Evolutionary conservation across 345 rosid species (phyloP).

Genomic region (Trapa bicornis): DNA sequence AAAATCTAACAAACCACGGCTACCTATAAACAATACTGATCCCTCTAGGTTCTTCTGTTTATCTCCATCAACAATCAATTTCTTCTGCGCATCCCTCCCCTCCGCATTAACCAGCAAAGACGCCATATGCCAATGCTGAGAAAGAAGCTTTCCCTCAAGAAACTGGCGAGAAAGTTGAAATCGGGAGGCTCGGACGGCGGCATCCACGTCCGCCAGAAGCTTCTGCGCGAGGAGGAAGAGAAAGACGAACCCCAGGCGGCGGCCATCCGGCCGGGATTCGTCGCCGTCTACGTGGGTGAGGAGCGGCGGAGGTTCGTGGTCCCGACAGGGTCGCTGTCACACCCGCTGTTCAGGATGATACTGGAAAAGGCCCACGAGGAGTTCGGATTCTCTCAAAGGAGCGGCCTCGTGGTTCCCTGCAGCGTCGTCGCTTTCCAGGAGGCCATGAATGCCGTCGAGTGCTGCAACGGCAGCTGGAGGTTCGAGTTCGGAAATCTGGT

Average conservation of each 20-base stretch:
- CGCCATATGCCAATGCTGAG: constrained; percentile 25
- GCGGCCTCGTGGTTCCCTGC: constrained; percentile 65
- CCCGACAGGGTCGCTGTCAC: constrained; percentile 59
- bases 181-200: constrained; percentile 18
- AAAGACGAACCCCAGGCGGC: constrained; percentile 8
- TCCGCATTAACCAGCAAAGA: too few relatives aligned
- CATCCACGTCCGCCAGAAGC: constrained; percentile 19
- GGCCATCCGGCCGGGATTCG: constrained; percentile 43
- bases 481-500: constrained; percentile 61
- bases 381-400: constrained; percentile 36
- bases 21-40: too few relatives aligned
- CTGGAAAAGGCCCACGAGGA: constrained; percentile 67
- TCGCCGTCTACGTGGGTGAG: constrained; percentile 72
- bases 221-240: constrained; percentile 22
- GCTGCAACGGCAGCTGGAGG: constrained; percentile 32
- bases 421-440: constrained; percentile 54
- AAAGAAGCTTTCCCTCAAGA: constrained; percentile 57
- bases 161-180: constrained; percentile 62
- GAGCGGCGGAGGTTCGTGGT: constrained; percentile 54
- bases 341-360: constrained; percentile 74
- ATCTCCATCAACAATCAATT: too few relatives aligned
- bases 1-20: too few relatives aligned
- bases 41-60: too few relatives aligned
- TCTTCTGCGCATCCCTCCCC: too few relatives aligned
- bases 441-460: constrained; percentile 53